Base-by-base conservation (phyloP, 148 eudicot species). In the Simmondsia chinensis region DNA sequence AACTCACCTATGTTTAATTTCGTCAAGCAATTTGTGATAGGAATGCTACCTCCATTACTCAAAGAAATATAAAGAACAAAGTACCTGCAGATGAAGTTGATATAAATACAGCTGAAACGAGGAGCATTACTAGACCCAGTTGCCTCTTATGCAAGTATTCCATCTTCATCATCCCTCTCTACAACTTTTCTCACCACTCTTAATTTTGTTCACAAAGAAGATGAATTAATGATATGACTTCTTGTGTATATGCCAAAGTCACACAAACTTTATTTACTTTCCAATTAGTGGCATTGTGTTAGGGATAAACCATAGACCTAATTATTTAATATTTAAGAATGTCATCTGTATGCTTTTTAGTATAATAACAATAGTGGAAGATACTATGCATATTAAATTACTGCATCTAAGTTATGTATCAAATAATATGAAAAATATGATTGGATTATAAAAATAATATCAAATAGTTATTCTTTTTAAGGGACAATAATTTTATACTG, bases 61-160 rank as follows among this genome's bases (percentile, higher is more conserved):
- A n/a, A n/a, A n/a, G n/a, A n/a, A n/a, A n/a, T n/a, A n/a, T n/a
- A n/a, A n/a, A n/a, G n/a, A n/a, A n/a, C n/a, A n/a, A n/a, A n/a
- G n/a, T 53, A 82, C 96, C 96, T 73, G 94, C 88, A 64, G 10
- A 43, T 26, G 80, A 73, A 63, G 76, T 60, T 35, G 79, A 46
- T 27, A 77, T 16, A 62, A 79, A 30, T 33, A 73, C 57, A 33
- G 75, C 63, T 23, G 64, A 67, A 48, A 87, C 44, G 60, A 76
- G 33, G 61, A 87, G 72, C 34, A 72, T 61, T 48, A 82, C 49
- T 29, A 87, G 47, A 52, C 31, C 33, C 16, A 58, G 48, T 31
- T 69, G 74, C 58, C 48, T 85, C 53, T 50, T 37, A 42, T 46
- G 41, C 56, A 55, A 53, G 44, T 52, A 40, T 19, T 54, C 80